Evolutionary conservation across 208 protist species (phyloP).

Genomic region (Wallacemonas sp.): DNA sequence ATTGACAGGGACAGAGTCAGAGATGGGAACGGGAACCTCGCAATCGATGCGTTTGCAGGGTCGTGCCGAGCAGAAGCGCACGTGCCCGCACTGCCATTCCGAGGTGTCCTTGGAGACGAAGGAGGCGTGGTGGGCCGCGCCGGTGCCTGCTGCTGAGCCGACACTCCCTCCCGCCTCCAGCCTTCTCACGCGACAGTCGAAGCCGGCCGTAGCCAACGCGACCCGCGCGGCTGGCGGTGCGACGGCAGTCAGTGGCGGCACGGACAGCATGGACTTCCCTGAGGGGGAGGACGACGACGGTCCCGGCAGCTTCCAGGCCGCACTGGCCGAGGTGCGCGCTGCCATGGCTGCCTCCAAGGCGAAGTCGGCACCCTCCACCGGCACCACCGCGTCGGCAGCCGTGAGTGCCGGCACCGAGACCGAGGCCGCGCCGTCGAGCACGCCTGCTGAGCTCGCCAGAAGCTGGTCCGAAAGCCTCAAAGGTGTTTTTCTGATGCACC

Average conservation of each 20-base stretch:
- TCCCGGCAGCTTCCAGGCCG: constrained; percentile 7
- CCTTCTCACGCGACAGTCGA: background rate
- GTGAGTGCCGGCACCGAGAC: background rate
- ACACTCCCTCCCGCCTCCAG: background rate
- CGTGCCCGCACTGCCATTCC: constrained; percentile 6
- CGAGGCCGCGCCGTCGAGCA: background rate
- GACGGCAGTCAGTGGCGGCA: constrained; percentile 17
- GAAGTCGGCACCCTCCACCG: background rate
- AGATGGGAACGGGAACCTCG: too few species aligned
- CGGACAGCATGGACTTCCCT: constrained; percentile 33
- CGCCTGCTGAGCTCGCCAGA: background rate
- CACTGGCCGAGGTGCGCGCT: constrained; percentile 23
- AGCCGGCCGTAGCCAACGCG: background rate
- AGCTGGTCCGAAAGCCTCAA: constrained; percentile 3
- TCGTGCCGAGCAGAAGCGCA: background rate
- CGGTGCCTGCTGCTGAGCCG: background rate
- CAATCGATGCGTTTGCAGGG: too few species aligned
- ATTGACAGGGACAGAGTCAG: too few species aligned
- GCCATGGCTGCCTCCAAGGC: constrained; percentile 23
- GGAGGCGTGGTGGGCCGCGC: constrained; percentile 4
- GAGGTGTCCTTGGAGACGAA: background rate
- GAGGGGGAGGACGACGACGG: constrained; percentile 23
- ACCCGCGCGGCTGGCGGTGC: background rate
- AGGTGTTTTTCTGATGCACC: constrained; percentile 12
- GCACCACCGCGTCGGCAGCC: too few species aligned